These are phyloP conservation scores for Tanacetum coccineum DNA, from an alignment of 129 eudicot species.

Conservation along the genomic window DNA sequence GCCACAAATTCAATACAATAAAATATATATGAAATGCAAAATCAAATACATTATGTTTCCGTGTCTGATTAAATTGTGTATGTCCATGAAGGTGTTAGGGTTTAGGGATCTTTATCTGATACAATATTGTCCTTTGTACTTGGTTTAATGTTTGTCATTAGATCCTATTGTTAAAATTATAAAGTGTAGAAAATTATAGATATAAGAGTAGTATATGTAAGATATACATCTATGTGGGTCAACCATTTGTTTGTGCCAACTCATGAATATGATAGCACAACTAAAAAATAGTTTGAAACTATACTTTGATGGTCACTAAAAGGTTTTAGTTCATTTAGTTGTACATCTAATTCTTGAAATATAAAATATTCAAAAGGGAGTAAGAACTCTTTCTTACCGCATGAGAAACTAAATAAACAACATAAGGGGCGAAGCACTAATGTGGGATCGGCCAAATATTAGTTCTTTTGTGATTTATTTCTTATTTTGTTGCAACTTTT, in stretches of 20 bases:
- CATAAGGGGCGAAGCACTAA: slow-evolving; percentile 10
- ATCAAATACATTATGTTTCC: not conserved
- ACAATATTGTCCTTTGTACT: not conserved
- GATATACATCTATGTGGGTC: slow-evolving; percentile 4
- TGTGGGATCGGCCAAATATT: slow-evolving; percentile 8
- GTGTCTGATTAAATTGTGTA: not conserved
- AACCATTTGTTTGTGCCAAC: not conserved
- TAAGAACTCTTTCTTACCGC: slow-evolving; percentile 17
- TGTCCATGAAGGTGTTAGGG: not conserved
- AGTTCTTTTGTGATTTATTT: not conserved
- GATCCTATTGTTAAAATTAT: not conserved
- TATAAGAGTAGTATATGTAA: not conserved
- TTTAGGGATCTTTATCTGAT: slow-evolving; percentile 6
- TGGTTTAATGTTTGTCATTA: not conserved
- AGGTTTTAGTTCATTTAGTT: not conserved
- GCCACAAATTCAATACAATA: not conserved
- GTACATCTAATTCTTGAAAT: not conserved
- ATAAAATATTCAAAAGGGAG: slow-evolving; percentile 9
- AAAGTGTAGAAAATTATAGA: not conserved
- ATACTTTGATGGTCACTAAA: not conserved
- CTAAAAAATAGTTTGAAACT: not conserved
- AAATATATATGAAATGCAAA: not conserved
- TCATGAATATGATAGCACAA: not conserved
- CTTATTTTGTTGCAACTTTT: not conserved
- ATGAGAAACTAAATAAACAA: not conserved